Base-by-base conservation (phyloP, 495 filamentous ascomycete species). In the Penicillium ochrochloron region DNA sequence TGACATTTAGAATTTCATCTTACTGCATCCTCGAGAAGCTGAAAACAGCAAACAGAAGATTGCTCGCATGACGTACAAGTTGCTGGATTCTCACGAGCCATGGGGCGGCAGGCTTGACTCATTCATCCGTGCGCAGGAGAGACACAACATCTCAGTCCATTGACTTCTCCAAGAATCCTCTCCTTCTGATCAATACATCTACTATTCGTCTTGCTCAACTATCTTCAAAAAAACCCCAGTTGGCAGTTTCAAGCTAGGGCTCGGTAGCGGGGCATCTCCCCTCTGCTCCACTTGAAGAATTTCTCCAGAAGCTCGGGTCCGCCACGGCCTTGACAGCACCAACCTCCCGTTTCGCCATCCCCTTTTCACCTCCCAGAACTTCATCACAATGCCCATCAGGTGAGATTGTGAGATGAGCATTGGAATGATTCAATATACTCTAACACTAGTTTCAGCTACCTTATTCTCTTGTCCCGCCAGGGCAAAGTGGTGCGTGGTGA, bases 391-490 rank as follows among this genome's bases (percentile, higher is more conserved):
- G 88, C 84, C 87, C 57, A 86, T 89, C 75, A 84, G 86, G 87
- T 89, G 73, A 79, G 79, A 67, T 60, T 31, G 21, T 48, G 11
- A 63, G 21, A 44, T 34, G 39, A 35, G 33, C 23, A 23, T 52
- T 29, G 44, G 55, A 57, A 21, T 29, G 41, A 57, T 2, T 61
- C 48, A 6, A 31, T 10, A 12, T 35, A 25, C 34, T 42, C 23
- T 37, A 56, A 71, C 81, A 85, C 64, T 84, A 71, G 44, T 62
- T 46, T 62, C 70, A 99, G 95, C 82, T 99, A 98, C 75, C 79
- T 99, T 63, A 99, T 99, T 78, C 88, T 98, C 66, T 90, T 98
- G 62, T 97, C 94, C 62, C 87, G 95, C 68, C 96, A 98, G 83
- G 95, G 95, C 76, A 99, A 99, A 91, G 95, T 99, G 81, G 95